Percentiles rank a stretch among this genome's conserved stretches.
These are phyloP conservation scores for Saccharomycopsis sp. DNA, from an alignment of 805 yeast species.

Conservation along the genomic window DNA sequence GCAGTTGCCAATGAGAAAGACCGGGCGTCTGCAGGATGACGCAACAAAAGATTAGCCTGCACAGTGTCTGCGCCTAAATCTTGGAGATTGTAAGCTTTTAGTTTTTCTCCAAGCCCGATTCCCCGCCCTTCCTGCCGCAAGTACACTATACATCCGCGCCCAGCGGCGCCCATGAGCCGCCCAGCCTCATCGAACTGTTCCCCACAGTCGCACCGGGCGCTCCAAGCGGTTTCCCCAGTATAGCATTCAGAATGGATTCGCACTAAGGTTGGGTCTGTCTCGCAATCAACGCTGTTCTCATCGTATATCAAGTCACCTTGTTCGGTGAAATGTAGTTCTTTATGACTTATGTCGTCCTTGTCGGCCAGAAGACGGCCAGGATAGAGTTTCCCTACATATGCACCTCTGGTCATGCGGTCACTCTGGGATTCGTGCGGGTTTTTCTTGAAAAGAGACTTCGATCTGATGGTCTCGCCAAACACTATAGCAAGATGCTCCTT, in stretches of 20 bases:
- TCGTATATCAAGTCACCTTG: constrained; percentile 32
- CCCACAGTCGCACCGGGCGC: constrained; percentile 98
- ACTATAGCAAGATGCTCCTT: constrained; percentile 97
- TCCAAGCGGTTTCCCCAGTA: constrained; percentile 99
- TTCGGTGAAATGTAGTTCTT: constrained; percentile 36
- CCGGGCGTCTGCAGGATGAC: constrained; percentile 98
- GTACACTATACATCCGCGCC: constrained; percentile 92
- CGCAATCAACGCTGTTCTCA: constrained; percentile 27
- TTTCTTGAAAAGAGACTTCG: constrained; percentile 58
- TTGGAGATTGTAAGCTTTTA: constrained; percentile 93
- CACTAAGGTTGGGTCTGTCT: constrained; percentile 51
- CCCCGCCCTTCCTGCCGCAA: constrained; percentile 98
- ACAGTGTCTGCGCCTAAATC: constrained; percentile 99
- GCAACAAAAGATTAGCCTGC: constrained; percentile 82
- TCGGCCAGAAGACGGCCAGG: constrained; percentile 82
- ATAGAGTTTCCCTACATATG: constrained; percentile 80
- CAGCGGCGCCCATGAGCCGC: constrained; percentile 76
- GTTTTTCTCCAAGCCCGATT: constrained; percentile 94
- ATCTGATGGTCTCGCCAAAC: constrained; percentile 86
- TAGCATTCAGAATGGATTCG: constrained; percentile 96
- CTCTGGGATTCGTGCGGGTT: constrained; percentile 73
- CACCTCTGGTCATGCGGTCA: constrained; percentile 98
- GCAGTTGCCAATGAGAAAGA: constrained; percentile 92
- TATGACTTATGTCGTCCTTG: constrained; percentile 39
- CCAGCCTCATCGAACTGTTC: constrained; percentile 99